These are phyloP conservation scores for Friedmanniomyces simplex DNA, from an alignment of 495 filamentous ascomycete genomes.

Conservation along the genomic window DNA sequence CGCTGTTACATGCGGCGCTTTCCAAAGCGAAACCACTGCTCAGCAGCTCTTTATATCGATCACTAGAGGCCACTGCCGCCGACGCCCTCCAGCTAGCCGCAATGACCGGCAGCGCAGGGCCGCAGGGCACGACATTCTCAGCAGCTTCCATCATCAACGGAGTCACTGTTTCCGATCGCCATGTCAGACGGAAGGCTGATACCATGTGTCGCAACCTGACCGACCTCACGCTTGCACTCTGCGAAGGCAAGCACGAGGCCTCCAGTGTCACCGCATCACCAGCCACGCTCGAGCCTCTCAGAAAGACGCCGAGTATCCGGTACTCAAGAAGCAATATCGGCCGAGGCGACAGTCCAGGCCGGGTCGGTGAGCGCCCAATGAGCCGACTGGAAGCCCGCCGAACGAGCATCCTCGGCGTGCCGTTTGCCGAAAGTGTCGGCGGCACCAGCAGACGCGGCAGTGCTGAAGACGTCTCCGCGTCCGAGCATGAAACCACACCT, in stretches of 20 bases:
- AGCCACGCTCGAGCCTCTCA: constrained; percentile 27
- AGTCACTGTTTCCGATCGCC: constrained; percentile 58
- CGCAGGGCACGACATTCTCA: constrained; percentile 49
- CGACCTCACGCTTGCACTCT: constrained; percentile 79
- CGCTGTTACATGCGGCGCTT: constrained; percentile 69
- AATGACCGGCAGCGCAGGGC: constrained; percentile 54
- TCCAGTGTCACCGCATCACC: constrained; percentile 21
- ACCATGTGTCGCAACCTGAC: constrained; percentile 87
- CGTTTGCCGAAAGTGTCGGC: constrained; percentile 13
- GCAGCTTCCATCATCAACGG: constrained; percentile 53
- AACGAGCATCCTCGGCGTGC: constrained; percentile 45
- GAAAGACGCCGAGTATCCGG: constrained; percentile 27
- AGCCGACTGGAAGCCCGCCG: constrained; percentile 66
- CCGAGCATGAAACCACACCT: constrained; percentile 11
- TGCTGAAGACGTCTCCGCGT: constrained; percentile 3
- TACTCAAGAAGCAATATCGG: constrained; percentile 16
- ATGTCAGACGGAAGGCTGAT: constrained; percentile 80
- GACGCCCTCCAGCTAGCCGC: constrained; percentile 69
- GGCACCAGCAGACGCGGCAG: constrained; percentile 27
- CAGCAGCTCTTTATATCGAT: constrained; percentile 58
- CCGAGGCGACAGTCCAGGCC: constrained; percentile 23
- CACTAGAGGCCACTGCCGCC: constrained; percentile 70
- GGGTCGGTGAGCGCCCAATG: constrained; percentile 38
- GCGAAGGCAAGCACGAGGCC: constrained; percentile 40
- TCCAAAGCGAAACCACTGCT: constrained; percentile 60